These are phyloP conservation scores for Sugiyamaella chiloensis DNA, from an alignment of 805 yeast genomes.

Conservation along the genomic window DNA sequence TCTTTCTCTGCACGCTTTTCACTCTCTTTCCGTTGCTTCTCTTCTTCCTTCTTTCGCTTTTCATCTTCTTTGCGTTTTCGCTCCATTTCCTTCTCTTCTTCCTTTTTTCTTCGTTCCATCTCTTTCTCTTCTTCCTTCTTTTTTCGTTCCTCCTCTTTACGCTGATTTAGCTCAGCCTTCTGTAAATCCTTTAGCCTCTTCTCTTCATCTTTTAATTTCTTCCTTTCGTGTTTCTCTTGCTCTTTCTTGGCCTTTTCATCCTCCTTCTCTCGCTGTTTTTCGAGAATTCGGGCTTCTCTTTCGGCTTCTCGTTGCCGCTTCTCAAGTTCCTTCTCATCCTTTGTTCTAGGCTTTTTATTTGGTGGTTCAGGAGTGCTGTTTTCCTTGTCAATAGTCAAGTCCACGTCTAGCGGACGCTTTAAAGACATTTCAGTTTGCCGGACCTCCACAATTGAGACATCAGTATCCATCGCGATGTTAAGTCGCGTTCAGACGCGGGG, in stretches of 20 bases:
- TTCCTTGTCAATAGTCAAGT: background rate
- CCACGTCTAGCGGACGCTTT: background rate
- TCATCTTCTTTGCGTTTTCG: constrained; percentile 16
- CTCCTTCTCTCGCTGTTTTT: constrained; percentile 24
- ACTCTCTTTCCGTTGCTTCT: constrained; percentile 17
- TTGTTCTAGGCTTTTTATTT: constrained; percentile 1
- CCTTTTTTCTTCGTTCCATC: constrained; percentile 21
- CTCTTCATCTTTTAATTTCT: constrained; percentile 21
- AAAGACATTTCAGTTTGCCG: too few relatives aligned
- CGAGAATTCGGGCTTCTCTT: constrained; percentile 19
- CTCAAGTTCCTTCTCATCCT: constrained; percentile 5
- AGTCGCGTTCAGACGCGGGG: too few relatives aligned
- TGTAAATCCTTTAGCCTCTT: constrained; percentile 23
- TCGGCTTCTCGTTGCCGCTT: constrained; percentile 16
- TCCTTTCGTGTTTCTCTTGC: constrained; percentile 12
- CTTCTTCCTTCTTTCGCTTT: constrained; percentile 21
- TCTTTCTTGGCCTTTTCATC: constrained; percentile 24
- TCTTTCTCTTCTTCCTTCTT: constrained; percentile 27
- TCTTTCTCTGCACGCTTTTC: constrained; percentile 19
- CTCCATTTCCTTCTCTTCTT: constrained; percentile 23
- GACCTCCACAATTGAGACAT: too few relatives aligned
- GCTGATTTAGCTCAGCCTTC: constrained; percentile 21
- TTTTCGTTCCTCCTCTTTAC: constrained; percentile 18
- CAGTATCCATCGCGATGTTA: too few relatives aligned
- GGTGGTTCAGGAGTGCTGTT: constrained; percentile 4